These are phyloP conservation scores for Fraxinus floribunda DNA, from an alignment of 305 asterid genomes.

Conservation along the genomic window DNA sequence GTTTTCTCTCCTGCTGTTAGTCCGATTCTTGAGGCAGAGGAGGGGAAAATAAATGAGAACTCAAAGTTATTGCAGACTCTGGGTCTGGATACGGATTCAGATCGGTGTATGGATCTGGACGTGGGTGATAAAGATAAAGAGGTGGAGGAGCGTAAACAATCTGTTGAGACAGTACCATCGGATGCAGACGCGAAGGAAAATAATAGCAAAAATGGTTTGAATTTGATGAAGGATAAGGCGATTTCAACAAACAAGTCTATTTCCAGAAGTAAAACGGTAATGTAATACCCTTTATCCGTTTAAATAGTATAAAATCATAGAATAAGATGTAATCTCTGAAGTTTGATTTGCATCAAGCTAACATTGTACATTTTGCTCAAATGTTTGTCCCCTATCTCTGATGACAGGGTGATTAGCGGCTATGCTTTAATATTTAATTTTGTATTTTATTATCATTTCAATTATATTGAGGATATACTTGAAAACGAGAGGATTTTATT, in stretches of 20 bases:
- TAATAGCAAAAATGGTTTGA: conserved; percentile 1
- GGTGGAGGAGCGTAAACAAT: conserved; percentile 7
- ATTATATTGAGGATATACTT: background rate
- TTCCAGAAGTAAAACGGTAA: conserved; percentile 38
- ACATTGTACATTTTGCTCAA: background rate
- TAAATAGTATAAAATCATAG: background rate
- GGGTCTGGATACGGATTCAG: background rate
- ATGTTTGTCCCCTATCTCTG: background rate
- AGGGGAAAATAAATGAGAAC: conserved; percentile 1
- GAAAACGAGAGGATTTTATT: background rate
- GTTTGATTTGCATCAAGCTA: background rate
- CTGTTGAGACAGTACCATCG: background rate
- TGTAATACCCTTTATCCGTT: background rate
- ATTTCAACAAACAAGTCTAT: conserved; percentile 15
- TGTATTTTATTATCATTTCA: background rate
- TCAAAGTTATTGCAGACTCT: conserved; percentile 19
- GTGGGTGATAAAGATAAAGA: background rate
- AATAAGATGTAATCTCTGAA: background rate
- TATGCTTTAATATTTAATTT: background rate
- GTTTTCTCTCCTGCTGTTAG: conserved; percentile 45
- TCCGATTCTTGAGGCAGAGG: conserved; percentile 22
- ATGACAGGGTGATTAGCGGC: background rate
- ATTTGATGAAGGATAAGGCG: conserved; percentile 8
- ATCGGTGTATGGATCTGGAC: background rate
- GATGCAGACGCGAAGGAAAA: conserved; percentile 15